These are phyloP conservation scores for Xylariales sp. DNA, from an alignment of 2,329 filamentous ascomycete species.

Conservation along the genomic window DNA sequence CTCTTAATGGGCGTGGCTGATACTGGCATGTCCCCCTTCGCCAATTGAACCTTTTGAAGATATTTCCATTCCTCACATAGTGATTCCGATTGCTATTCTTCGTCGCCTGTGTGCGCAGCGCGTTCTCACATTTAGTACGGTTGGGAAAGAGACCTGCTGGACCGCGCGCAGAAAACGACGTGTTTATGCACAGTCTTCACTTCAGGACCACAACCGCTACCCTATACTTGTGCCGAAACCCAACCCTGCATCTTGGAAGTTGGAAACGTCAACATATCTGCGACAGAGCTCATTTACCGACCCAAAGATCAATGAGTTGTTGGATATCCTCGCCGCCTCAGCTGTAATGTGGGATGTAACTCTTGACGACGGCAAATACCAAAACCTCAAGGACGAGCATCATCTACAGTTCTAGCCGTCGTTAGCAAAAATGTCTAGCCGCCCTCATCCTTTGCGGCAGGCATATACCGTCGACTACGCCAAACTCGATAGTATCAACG, in stretches of 20 bases:
- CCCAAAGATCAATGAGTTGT: not conserved
- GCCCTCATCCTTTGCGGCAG: conserved; percentile 54
- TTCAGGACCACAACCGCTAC: not conserved
- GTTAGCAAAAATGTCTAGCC: conserved; percentile 46
- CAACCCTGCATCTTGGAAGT: not conserved
- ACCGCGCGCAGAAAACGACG: conserved; percentile 2
- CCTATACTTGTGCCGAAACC: not conserved
- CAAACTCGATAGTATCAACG: conserved; percentile 29
- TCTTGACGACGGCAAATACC: conserved; percentile 14
- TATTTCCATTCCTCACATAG: conserved; percentile 1
- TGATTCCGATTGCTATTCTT: not conserved
- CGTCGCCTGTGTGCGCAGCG: conserved; percentile 3
- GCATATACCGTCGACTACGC: conserved; percentile 37
- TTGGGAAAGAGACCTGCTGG: conserved; percentile 3
- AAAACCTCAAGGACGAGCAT: conserved; percentile 21
- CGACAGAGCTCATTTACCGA: conserved; percentile 1
- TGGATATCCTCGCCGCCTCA: not conserved
- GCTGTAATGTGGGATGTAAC: conserved; percentile 28
- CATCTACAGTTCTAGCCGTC: conserved; percentile 19
- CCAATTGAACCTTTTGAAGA: not conserved
- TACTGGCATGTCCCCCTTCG: conserved; percentile 4
- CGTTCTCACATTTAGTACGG: conserved; percentile 4
- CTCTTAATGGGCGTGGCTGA: conserved; percentile 12
- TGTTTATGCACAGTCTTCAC: conserved; percentile 7
- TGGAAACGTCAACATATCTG: conserved; percentile 1